Evolutionary conservation across 306 rosid species (phyloP), one percentile per base, ranked within the genome.

Genomic region (Arachis stenosperma): DNA sequence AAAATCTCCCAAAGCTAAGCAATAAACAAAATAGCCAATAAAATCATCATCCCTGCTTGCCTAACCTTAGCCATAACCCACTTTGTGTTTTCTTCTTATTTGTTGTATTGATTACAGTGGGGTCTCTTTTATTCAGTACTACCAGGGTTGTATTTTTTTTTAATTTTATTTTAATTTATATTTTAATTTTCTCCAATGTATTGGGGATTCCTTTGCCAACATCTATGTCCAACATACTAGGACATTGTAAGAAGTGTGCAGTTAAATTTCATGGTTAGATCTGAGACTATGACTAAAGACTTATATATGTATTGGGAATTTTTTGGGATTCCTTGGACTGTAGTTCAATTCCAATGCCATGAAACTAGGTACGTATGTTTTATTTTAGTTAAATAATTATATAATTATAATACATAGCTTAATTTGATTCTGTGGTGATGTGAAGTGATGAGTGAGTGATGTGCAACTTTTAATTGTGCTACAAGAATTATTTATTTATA

Each of bases 71-170:
- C 48, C 70, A 44, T 2, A 69, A 33, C 17, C 44, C 12, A 13
- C 47, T 58, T 48, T 3, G 33, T 22, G 59, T 43, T 71, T 37
- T 44, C 42, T 78, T 71, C 67, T 71, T 62, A 65, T 71, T 71
- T 3, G 66, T 53, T 36, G 70, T 42, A 3, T 60, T 71, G 75
- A 65, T 76, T 59, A 65, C 67, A 0, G 67, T 70, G 67, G 81
- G 84, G 78, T 47, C 60, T 64, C 15, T 7, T 11, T 33, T 9
- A 8, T 11, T 74, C 46, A 63, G 1, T 52, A 51, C 39, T 61
- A 52, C 42, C n/a, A 43, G 9, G 10, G 3, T 52, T 52, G 27
- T 46, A 1, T 2, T 47, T 8, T 54, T 4, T 71, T 33, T 33
- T 2, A 1, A 33, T 3, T 33, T 33, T 33, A 33, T 17, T 22